A percentile compares a stretch with the other conserved stretches of the same genome.
phyloP scores from a whole-genome alignment of 2,329 filamentous ascomycete genomes.

The Trichophyton benhamiae region DNA sequence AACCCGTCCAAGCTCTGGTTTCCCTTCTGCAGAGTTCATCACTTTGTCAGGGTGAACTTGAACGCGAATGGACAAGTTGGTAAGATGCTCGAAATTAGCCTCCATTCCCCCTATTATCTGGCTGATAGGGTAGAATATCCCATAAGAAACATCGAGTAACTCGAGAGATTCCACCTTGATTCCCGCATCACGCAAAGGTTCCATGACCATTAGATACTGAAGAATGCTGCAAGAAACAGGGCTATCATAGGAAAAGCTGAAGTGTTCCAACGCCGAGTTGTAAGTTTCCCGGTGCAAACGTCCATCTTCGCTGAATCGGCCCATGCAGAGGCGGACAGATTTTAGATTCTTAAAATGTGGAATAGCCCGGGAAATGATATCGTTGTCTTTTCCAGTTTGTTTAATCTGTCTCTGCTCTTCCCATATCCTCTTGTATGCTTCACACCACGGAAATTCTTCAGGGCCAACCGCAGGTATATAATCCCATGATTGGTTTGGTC shows the following conservation, averaged over 20 bases:
- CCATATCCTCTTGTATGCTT: background rate
- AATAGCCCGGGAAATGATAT: background rate
- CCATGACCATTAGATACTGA: slow-evolving; percentile 5
- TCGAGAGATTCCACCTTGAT: slow-evolving; percentile 3
- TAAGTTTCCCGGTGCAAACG: background rate
- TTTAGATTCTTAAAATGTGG: background rate
- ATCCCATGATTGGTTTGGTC: background rate
- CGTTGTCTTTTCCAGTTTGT: background rate
- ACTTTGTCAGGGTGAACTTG: background rate
- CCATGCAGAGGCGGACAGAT: background rate
- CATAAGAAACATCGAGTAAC: background rate
- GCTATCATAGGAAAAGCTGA: background rate
- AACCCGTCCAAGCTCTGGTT: background rate
- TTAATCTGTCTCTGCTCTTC: background rate
- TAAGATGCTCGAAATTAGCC: background rate
- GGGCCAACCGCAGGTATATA: background rate
- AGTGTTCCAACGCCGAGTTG: background rate
- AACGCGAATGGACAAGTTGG: background rate
- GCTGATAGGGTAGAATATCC: background rate
- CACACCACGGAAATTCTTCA: background rate
- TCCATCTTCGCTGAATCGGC: background rate
- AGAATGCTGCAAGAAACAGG: background rate
- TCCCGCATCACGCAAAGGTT: background rate
- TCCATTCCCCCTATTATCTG: background rate
- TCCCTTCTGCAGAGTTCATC: background rate